phyloP scores from a whole-genome alignment of 768 basidiomycete species.

The Candolleomyces aberdarensis region DNA sequence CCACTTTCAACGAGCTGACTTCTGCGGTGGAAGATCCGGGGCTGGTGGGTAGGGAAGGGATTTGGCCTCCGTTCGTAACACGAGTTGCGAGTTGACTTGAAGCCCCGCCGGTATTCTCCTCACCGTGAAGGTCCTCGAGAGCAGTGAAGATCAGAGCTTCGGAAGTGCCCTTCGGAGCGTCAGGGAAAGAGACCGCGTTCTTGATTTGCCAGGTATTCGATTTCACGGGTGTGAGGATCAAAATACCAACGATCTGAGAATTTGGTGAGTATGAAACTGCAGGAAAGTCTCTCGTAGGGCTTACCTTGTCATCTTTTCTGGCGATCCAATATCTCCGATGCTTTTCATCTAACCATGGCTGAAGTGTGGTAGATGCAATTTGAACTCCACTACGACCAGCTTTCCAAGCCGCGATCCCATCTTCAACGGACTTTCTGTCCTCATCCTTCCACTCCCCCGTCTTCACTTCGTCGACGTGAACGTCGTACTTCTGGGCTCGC shows the following conservation, averaged over 20 bases:
- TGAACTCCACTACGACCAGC: constrained; percentile 51
- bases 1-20: background rate
- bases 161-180: constrained; percentile 51
- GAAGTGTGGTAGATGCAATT: constrained; percentile 48
- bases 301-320: constrained; percentile 29
- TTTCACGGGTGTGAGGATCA: constrained; percentile 48
- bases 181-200: constrained; percentile 52
- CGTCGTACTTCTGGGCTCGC: constrained; percentile 52
- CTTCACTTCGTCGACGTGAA: constrained; percentile 44
- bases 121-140: constrained; percentile 32
- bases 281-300: background rate
- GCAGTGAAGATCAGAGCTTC: constrained; percentile 49
- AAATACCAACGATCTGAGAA: constrained; percentile 40
- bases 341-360: constrained; percentile 53
- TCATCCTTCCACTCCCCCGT: constrained; percentile 38
- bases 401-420: constrained; percentile 57
- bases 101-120: background rate
- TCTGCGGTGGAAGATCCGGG: background rate
- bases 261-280: background rate
- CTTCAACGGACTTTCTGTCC: constrained; percentile 44
- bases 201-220: constrained; percentile 50
- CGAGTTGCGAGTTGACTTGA: too few relatives aligned
- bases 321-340: constrained; percentile 61
- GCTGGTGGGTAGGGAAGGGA: background rate
- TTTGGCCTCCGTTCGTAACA: too few relatives aligned